These are phyloP conservation scores for Aristolochia contorta DNA, from an alignment of 164 flowering plant genomes.

Conservation along the genomic window DNA sequence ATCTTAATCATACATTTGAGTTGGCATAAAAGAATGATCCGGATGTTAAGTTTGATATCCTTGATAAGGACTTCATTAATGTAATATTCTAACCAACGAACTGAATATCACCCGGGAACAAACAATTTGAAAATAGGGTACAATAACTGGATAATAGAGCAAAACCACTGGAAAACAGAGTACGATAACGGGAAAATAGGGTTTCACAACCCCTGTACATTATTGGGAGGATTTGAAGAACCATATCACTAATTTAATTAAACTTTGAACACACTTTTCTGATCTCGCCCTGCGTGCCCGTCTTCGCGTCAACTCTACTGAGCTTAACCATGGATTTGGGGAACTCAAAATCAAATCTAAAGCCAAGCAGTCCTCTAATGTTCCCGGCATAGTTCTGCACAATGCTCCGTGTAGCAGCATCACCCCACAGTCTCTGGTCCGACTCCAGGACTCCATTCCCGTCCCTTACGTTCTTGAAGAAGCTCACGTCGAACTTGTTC, in stretches of 20 bases:
- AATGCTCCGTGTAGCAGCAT: constrained; percentile 24
- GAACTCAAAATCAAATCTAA: constrained; percentile 45
- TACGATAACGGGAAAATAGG: no score
- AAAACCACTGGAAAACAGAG: no score
- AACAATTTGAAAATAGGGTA: no score
- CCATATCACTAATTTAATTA: constrained; percentile 26
- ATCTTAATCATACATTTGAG: no score
- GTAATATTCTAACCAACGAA: no score
- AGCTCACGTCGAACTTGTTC: constrained; percentile 39
- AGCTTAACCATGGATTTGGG: constrained; percentile 57
- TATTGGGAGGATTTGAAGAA: no score
- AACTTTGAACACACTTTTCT: constrained; percentile 50
- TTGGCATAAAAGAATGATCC: no score
- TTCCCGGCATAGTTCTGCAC: constrained; percentile 49
- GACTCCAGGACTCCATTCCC: constrained; percentile 64
- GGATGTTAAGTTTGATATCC: no score
- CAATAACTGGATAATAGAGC: no score
- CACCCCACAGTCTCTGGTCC: constrained; percentile 67
- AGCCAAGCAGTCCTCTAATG: constrained; percentile 50
- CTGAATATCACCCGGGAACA: no score
- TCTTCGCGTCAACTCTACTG: constrained; percentile 66
- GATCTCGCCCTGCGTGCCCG: constrained; percentile 55
- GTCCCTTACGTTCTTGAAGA: constrained; percentile 52
- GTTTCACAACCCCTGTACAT: no score
- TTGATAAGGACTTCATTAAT: no score